Conservation (phyloP, 306 rosid species). For the Coriaria nepalensis region DNA sequence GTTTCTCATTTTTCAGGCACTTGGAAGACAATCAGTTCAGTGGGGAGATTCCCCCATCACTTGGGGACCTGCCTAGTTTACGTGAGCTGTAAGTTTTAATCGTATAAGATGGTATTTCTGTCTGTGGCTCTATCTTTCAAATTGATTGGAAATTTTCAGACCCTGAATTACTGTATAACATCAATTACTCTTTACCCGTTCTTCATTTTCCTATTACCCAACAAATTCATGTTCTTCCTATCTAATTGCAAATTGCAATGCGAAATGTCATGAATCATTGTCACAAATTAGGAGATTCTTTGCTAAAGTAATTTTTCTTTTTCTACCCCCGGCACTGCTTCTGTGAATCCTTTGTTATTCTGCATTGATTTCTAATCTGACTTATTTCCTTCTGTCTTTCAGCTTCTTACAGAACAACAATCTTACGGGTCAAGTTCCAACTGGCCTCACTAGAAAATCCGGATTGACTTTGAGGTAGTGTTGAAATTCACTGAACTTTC, state of each 20-base stretch:
- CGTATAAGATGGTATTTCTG: constrained; percentile 1
- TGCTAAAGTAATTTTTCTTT: no score
- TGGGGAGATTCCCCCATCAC: constrained; percentile 72
- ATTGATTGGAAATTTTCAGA: no score
- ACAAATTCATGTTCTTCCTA: no score
- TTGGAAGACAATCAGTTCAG: constrained; percentile 67
- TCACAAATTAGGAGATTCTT: no score
- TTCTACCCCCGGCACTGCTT: no score
- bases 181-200: no score
- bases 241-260: no score
- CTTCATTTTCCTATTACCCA: no score
- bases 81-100: constrained; percentile 56
- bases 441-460: constrained; percentile 43
- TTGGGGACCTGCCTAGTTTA: constrained; percentile 47
- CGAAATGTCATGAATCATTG: no score
- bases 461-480: constrained; percentile 48
- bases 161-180: no score
- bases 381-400: constrained; percentile 19
- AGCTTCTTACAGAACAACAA: constrained; percentile 82
- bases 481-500: constrained; percentile 6
- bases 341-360: constrained; percentile 5
- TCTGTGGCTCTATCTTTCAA: no score
- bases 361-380: constrained; percentile 6
- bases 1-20: constrained; percentile 32
- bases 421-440: constrained; percentile 72